Percentiles rank a stretch among this genome's conserved stretches.
Conservation (phyloP, 2,329 filamentous ascomycete genomes). For the Pestalotiopsis sp. region DNA sequence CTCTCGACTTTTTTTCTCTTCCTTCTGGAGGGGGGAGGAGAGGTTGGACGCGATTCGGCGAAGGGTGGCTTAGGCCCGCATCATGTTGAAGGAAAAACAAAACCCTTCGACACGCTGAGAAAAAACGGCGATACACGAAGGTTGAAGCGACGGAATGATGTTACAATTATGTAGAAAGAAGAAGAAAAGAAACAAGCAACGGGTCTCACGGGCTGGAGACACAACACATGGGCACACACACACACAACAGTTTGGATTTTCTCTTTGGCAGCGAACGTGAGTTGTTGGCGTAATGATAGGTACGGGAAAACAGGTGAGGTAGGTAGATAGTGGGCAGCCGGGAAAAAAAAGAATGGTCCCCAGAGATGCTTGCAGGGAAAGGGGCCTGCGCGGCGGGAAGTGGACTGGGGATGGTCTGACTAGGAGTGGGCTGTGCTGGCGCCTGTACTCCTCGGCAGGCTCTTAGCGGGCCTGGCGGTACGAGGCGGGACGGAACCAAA, state of each 20-base stretch:
- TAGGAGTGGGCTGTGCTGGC: slow-evolving; percentile 3
- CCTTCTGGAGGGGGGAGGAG: not conserved
- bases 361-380: not conserved
- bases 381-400: not conserved
- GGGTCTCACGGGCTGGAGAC: not conserved
- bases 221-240: not conserved
- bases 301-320: not conserved
- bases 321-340: not conserved
- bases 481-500: slow-evolving; percentile 3
- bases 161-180: not conserved
- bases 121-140: not conserved
- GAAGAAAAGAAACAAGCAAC: not conserved
- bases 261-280: not conserved
- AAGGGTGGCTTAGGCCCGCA: slow-evolving; percentile 8
- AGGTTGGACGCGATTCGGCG: slow-evolving; percentile 4
- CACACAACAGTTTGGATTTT: not conserved
- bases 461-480: slow-evolving; percentile 1
- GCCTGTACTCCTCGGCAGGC: not conserved
- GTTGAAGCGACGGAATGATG: not conserved
- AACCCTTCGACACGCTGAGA: not conserved
- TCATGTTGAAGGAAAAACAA: not conserved
- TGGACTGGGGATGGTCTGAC: slow-evolving; percentile 7
- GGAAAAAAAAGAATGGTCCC: not conserved
- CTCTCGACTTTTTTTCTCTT: not conserved
- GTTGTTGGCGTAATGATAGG: not conserved